Conservation (phyloP, 1,284 basidiomycete genomes). For the Golubevia sp. region DNA sequence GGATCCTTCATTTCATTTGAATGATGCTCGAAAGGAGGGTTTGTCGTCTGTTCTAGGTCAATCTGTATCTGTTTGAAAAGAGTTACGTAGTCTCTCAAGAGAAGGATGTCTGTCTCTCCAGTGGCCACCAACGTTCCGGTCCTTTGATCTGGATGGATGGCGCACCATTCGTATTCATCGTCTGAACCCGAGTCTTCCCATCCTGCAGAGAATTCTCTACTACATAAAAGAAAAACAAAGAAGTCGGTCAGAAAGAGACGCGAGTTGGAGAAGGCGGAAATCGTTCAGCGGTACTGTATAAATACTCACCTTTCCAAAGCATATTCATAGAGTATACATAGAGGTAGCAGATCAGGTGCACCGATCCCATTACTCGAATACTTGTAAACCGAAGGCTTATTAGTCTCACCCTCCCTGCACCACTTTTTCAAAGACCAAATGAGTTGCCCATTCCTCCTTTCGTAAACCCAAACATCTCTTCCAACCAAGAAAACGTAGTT, state of each 20-base stretch:
- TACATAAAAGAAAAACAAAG: conserved; percentile 1
- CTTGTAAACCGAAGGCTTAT: no score
- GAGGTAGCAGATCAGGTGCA: no score
- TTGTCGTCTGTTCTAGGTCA: conserved; percentile 16
- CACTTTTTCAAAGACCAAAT: conserved; percentile 37
- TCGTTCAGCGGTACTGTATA: no score
- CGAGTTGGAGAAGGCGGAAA: no score
- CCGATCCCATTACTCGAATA: no score
- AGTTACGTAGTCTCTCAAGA: conserved; percentile 33
- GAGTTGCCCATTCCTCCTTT: conserved; percentile 15
- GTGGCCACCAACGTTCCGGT: conserved; percentile 40
- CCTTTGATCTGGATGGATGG: conserved; percentile 36
- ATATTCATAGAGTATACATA: no score
- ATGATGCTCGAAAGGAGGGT: conserved; percentile 21
- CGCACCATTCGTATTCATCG: conserved; percentile 35
- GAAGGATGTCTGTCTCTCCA: conserved; percentile 31
- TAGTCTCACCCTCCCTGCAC: no score
- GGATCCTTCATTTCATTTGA: conserved; percentile 10
- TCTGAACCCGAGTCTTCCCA: conserved; percentile 22
- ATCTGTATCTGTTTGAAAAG: conserved; percentile 17
- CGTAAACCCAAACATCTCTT: conserved; percentile 27
- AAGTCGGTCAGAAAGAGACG: no score
- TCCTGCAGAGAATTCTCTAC: conserved; percentile 25
- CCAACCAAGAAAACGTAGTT: conserved; percentile 39
- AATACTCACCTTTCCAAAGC: no score